Evolutionary conservation across 1,139 yeast genomes (phyloP), one percentile per base, ranked within the genome.

Genomic region (Pichia sp.): DNA sequence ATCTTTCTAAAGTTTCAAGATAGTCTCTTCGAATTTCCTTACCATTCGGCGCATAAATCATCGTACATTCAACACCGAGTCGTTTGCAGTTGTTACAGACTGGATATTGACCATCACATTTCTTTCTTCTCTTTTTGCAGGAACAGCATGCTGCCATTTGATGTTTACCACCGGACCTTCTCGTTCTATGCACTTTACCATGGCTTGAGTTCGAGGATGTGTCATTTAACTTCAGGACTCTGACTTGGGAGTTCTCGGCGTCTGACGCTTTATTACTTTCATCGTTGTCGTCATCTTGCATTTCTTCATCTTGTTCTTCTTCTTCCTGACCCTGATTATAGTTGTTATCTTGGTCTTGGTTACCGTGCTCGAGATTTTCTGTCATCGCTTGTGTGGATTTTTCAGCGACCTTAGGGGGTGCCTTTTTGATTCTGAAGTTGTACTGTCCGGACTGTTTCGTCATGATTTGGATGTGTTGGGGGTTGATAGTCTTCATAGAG

Each of bases 101-200:
- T 4, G 81, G 80, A 55, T 74, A 75, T 33, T 65, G 67, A 42
- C 76, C 79, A 57, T 77, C 81, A 59, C 83, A 77, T 55, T 72
- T 73, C 54, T 75, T 69, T 57, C 77, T 75, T 54, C 72, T 75
- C 42, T 50, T 51, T 45, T 62, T 62, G 41, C 68, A 63, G 3
- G 55, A 48, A 31, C 60, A 54, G 44, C 68, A 64, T 2, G 67
- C 67, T 1, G 64, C 59, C 50, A 55, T 57, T 30, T 59, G 65
- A 45, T 64, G 64, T 28, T 58, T 60, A 3, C 61, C 56, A 21
- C 47, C 37, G 2, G 47, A 44, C 18, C 37, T 46, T 27, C 48
- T 42, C 27, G 14, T 42, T 19, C 28, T 30, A 32, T 15, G 30
- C 6, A 17, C 10, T 21, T 32, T 34, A 15, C 15, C 32, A 24